These are phyloP conservation scores for Limnanthes douglasii DNA, from an alignment of 345 rosid species.

Conservation along the genomic window DNA sequence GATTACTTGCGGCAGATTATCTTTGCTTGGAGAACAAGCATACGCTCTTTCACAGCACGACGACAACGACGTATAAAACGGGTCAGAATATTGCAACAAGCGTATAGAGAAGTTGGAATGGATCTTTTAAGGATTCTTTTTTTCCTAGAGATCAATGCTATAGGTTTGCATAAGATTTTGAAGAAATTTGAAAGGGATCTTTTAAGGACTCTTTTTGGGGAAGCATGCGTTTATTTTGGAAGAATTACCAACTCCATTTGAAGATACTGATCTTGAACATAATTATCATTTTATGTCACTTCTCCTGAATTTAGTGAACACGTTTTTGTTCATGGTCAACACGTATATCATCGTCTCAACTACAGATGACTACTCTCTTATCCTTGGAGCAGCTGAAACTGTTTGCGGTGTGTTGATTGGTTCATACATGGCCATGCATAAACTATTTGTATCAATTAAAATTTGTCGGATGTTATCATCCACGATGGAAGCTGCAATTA, in stretches of 20 bases:
- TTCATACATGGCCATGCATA: conserved; percentile 78
- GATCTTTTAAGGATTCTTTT: conserved; percentile 51
- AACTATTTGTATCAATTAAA: conserved; percentile 69
- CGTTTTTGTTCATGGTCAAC: conserved; percentile 66
- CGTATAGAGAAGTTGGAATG: conserved; percentile 35
- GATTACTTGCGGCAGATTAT: conserved; percentile 29
- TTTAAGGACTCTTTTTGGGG: conserved; percentile 53
- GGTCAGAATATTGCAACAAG: too few species aligned
- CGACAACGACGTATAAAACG: too few species aligned
- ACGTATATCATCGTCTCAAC: conserved; percentile 67
- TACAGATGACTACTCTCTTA: conserved; percentile 56
- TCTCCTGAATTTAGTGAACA: conserved; percentile 46
- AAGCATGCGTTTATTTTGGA: conserved; percentile 70
- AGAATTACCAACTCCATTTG: conserved; percentile 41
- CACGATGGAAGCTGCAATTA: too few species aligned
- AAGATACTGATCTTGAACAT: conserved; percentile 31
- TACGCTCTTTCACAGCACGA: conserved; percentile 25
- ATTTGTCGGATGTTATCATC: too few species aligned
- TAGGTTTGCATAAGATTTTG: conserved; percentile 58
- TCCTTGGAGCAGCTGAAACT: conserved; percentile 81
- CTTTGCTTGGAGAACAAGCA: conserved; percentile 29
- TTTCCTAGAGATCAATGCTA: conserved; percentile 65
- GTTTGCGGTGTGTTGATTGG: conserved; percentile 71
- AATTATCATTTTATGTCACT: conserved; percentile 64
- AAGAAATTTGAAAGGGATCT: conserved; percentile 75